Evolutionary conservation across 2,329 filamentous ascomycete species (phyloP).

Genomic region (Ophiostoma sp.): DNA sequence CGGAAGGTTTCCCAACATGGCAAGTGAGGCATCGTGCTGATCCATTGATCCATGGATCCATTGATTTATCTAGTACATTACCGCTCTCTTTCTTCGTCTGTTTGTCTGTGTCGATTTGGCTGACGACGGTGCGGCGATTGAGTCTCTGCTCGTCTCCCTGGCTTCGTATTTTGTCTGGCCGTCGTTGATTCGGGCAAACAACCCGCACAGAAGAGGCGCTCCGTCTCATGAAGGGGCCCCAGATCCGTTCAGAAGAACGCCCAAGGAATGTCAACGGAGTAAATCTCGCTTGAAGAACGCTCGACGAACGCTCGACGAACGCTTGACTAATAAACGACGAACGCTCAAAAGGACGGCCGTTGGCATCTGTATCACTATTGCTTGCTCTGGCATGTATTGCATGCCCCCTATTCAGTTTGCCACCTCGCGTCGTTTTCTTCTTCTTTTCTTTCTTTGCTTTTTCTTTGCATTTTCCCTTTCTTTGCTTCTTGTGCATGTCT

Average conservation of each 20-base stretch:
- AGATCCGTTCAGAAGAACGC: too few relatives aligned
- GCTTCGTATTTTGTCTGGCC: too few relatives aligned
- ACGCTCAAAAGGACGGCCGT: not conserved
- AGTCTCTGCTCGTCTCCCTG: too few relatives aligned
- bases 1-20: slow-evolving; percentile 3
- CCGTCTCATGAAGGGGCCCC: too few relatives aligned
- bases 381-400: not conserved
- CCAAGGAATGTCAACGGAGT: too few relatives aligned
- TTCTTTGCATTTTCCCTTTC: not conserved
- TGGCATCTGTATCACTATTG: not conserved
- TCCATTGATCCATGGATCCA: not conserved
- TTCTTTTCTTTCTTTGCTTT: not conserved
- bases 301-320: not conserved
- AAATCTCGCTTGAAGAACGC: not conserved
- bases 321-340: not conserved
- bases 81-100: not conserved
- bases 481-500: not conserved
- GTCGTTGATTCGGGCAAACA: too few relatives aligned
- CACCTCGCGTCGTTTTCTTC: not conserved
- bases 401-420: slow-evolving; percentile 5
- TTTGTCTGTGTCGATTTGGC: not conserved
- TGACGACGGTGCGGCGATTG: too few relatives aligned
- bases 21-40: not conserved
- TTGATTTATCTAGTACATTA: not conserved
- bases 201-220: too few relatives aligned